phyloP scores from a whole-genome alignment of 129 eudicot species.

The Escallonia rubra region DNA sequence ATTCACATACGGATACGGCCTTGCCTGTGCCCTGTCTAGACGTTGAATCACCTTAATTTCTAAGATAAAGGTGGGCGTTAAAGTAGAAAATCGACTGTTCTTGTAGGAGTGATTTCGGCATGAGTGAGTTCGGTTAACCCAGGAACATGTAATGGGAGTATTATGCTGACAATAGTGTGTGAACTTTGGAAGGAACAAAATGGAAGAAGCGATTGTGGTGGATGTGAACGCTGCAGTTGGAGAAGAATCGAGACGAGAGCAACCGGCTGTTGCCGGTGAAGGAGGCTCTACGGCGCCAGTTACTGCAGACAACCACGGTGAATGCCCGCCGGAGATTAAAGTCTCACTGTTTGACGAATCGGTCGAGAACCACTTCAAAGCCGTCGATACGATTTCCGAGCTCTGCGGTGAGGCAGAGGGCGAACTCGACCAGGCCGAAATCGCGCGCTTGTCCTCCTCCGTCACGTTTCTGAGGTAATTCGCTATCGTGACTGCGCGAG shows the following conservation, averaged over 20 bases:
- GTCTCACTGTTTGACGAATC: slow-evolving; percentile 58
- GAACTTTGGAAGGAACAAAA: neutral
- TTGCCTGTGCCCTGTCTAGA: too few relatives aligned
- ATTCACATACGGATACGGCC: too few relatives aligned
- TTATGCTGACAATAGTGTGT: too few relatives aligned
- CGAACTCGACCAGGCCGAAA: slow-evolving; percentile 36
- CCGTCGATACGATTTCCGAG: slow-evolving; percentile 42
- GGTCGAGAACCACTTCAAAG: slow-evolving; percentile 58
- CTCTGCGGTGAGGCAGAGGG: slow-evolving; percentile 38
- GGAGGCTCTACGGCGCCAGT: neutral
- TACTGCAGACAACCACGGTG: neutral
- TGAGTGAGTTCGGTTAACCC: too few relatives aligned
- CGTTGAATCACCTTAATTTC: too few relatives aligned
- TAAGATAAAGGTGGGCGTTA: too few relatives aligned
- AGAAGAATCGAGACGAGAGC: neutral
- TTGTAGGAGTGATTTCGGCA: too few relatives aligned
- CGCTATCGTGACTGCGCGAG: too few relatives aligned
- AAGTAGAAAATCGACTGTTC: too few relatives aligned
- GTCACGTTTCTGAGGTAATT: slow-evolving; percentile 64
- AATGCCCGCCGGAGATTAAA: slow-evolving; percentile 14
- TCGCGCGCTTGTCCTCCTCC: slow-evolving; percentile 49
- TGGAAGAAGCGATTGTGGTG: slow-evolving; percentile 13
- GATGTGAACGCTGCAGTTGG: slow-evolving; percentile 25
- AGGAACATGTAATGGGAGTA: too few relatives aligned
- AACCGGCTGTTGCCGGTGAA: neutral